phyloP scores from a whole-genome alignment of 2,329 filamentous ascomycete species.

The Nigrograna mackinnonii region DNA sequence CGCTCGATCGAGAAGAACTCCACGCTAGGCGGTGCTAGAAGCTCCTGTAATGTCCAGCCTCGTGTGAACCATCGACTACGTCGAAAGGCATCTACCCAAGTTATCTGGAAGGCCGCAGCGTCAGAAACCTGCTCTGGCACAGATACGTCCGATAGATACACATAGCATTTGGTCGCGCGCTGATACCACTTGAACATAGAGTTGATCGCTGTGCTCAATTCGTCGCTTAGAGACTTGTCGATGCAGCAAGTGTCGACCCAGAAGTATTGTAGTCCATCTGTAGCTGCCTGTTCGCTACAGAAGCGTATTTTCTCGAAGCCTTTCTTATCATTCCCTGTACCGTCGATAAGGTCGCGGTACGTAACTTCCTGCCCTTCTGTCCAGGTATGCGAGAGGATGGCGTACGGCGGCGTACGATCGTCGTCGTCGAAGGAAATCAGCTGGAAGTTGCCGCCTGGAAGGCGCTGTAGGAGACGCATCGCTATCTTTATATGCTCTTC shows the following conservation, averaged over 20 bases:
- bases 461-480: conserved; percentile 21
- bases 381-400: conserved; percentile 24
- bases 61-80: conserved; percentile 14
- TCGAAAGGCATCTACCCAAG: conserved; percentile 10
- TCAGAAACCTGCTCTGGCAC: background rate
- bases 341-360: conserved; percentile 15
- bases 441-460: conserved; percentile 14
- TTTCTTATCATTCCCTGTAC: no score
- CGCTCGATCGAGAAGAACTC: conserved; percentile 19
- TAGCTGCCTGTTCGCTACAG: no score
- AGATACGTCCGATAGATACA: conserved; percentile 1
- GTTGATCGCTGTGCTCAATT: conserved; percentile 3
- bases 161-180: conserved; percentile 2
- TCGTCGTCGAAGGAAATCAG: conserved; percentile 16
- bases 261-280: no score
- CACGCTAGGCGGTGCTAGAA: conserved; percentile 13
- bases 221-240: conserved; percentile 1
- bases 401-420: conserved; percentile 15
- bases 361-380: conserved; percentile 17
- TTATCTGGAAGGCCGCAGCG: conserved; percentile 7
- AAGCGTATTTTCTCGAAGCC: no score
- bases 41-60: conserved; percentile 19
- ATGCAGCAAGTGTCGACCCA: no score
- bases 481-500: no score
- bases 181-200: no score